These are phyloP conservation scores for Aspergillus bridgeri DNA, from an alignment of 495 filamentous ascomycete genomes.

Conservation along the genomic window DNA sequence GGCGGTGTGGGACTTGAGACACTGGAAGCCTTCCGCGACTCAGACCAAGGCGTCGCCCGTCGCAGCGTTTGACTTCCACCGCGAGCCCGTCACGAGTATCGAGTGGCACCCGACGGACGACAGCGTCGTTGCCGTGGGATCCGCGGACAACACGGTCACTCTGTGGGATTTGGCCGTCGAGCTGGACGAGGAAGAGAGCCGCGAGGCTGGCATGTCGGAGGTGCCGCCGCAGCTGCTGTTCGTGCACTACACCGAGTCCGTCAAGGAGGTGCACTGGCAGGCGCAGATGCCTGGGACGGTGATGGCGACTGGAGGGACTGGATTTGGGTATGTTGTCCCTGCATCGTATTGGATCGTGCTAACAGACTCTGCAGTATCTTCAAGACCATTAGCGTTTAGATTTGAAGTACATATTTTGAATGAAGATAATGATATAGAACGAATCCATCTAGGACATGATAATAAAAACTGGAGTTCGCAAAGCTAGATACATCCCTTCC, in stretches of 20 bases:
- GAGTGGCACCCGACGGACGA: conserved; percentile 98
- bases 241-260: conserved; percentile 90
- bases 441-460: too few species aligned
- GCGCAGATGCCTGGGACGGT: conserved; percentile 90
- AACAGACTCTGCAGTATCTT: conserved; percentile 41
- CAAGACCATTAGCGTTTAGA: conserved; percentile 56
- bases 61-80: conserved; percentile 89
- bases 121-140: conserved; percentile 86
- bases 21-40: conserved; percentile 74
- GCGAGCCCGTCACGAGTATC: conserved; percentile 89
- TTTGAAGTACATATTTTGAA: not conserved
- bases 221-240: conserved; percentile 94
- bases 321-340: conserved; percentile 61
- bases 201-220: conserved; percentile 80
- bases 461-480: too few species aligned
- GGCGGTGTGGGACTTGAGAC: conserved; percentile 93
- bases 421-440: not conserved
- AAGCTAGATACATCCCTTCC: too few species aligned
- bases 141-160: conserved; percentile 90
- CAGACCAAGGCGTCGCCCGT: conserved; percentile 61
- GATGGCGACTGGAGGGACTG: conserved; percentile 82
- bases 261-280: conserved; percentile 97
- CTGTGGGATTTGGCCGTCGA: conserved; percentile 97
- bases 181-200: conserved; percentile 92
- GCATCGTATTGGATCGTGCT: conserved; percentile 11